Evolutionary conservation across 441 rosid species (phyloP), one percentile per base, ranked within the genome.

Genomic region (Bruguiera hainesii): DNA sequence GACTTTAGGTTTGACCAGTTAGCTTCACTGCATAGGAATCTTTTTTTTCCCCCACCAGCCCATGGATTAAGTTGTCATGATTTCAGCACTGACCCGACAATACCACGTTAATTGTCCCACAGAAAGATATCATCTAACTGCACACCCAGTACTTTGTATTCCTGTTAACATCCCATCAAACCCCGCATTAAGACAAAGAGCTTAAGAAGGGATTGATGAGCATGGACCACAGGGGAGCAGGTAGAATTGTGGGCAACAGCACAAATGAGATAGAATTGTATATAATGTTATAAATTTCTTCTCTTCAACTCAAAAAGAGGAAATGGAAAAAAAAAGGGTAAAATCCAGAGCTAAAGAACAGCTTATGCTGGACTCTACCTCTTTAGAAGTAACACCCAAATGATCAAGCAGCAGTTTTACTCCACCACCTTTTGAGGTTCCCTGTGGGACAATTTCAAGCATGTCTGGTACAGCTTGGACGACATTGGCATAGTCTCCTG

Each of bases 391-490:
- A 68, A 81, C 81, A 33, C 95, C 94, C 74, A 91, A 81, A 82
- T 95, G 96, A 75, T 85, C 79, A 67, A 87, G 97, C 60, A 92
- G 80, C 81, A 85, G 61, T 73, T 70, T 81, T 30, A 95, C 89
- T 73, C 98, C 90, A 30, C 74, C 82, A 15, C 98, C 99, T 76
- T 95, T 92, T 25, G 97, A 90, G 65, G 98, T 91, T 75, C 89
- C 87, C 1, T 73, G 78, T 21, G 98, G 97, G 7, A 91, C 86
- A 20, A 94, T 87, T 74, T 94, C 99, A 62, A 95, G 91, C 94
- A 89, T 92, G 78, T 90, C 93, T 11, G 90, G 89, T 59, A 86
- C 78, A 73, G 97, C 87, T 87, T 87, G 99, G 60, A 90, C 82
- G 30, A 92, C 87, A 68, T 28, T 82, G 60, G 96, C 99, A 35